Conservation (phyloP, 176 grass and related monocot genomes). For the Phoenix roebelenii region DNA sequence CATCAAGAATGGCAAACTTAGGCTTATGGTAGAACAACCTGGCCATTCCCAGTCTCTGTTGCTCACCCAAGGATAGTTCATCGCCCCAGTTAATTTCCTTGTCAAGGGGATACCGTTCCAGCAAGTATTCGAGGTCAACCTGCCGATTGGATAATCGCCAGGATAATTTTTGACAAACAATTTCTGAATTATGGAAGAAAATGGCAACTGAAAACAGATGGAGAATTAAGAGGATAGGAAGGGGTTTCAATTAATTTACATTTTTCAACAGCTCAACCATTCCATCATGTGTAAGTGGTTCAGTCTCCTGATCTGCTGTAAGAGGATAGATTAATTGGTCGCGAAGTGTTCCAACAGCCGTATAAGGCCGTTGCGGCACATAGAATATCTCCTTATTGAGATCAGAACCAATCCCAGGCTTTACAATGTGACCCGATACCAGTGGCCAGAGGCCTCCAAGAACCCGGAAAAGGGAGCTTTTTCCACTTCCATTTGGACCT, state of each 20-base stretch:
- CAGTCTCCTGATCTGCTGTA: slow-evolving; percentile 70
- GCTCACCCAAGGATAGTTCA: slow-evolving; percentile 93
- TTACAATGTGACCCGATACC: slow-evolving; percentile 92
- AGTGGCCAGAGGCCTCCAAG: slow-evolving; percentile 97
- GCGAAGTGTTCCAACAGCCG: slow-evolving; percentile 95
- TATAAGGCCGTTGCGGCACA: slow-evolving; percentile 98
- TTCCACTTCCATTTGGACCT: slow-evolving; percentile 98
- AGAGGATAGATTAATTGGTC: slow-evolving; percentile 99
- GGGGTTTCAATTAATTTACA: slow-evolving; percentile 32
- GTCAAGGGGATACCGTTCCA: slow-evolving; percentile 88
- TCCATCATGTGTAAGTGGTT: slow-evolving; percentile 61
- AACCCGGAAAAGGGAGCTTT: slow-evolving; percentile 97
- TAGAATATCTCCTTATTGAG: slow-evolving; percentile 99
- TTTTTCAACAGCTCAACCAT: slow-evolving; percentile 94
- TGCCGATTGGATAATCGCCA: slow-evolving; percentile 29
- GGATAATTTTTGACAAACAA: neutral
- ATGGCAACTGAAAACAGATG: neutral
- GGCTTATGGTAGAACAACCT: slow-evolving; percentile 96
- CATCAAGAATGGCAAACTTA: slow-evolving; percentile 97
- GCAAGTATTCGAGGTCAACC: slow-evolving; percentile 96
- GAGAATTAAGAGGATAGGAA: too few species aligned
- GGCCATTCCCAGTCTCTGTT: slow-evolving; percentile 98
- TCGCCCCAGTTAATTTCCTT: slow-evolving; percentile 99
- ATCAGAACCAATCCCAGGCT: slow-evolving; percentile 96
- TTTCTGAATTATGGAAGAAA: neutral